These are phyloP conservation scores for Myxozyma vanderwaltii DNA, from an alignment of 805 yeast genomes.

Conservation along the genomic window DNA sequence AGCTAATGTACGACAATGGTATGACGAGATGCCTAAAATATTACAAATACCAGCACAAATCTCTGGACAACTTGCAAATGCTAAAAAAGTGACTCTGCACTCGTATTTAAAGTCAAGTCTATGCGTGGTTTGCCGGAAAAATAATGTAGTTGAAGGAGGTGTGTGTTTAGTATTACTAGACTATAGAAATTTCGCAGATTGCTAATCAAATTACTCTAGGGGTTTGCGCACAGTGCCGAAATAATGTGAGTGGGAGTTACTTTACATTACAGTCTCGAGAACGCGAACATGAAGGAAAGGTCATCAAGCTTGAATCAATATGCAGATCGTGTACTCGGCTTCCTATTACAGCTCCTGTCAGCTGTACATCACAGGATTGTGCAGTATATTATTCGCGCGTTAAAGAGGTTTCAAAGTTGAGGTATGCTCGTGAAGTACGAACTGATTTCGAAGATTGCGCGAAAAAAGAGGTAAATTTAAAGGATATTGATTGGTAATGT, in stretches of 20 bases:
- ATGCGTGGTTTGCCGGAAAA: slow-evolving; percentile 23
- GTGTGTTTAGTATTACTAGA: slow-evolving; percentile 7
- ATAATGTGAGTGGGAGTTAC: slow-evolving; percentile 15
- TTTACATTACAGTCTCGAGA: slow-evolving; percentile 26
- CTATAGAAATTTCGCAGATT: background rate
- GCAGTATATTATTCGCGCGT: slow-evolving; percentile 58
- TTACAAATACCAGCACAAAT: slow-evolving; percentile 24
- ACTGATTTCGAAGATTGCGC: background rate
- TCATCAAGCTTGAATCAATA: slow-evolving; percentile 34
- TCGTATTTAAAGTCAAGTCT: slow-evolving; percentile 25
- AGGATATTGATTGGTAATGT: background rate
- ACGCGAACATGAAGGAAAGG: slow-evolving; percentile 26
- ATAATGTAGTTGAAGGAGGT: slow-evolving; percentile 14
- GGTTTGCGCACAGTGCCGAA: slow-evolving; percentile 30
- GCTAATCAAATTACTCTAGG: slow-evolving; percentile 5
- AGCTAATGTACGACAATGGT: slow-evolving; percentile 78
- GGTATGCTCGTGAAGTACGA: slow-evolving; percentile 1
- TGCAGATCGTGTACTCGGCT: slow-evolving; percentile 42
- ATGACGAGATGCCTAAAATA: slow-evolving; percentile 60
- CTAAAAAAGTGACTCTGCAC: slow-evolving; percentile 18
- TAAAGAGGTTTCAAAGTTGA: slow-evolving; percentile 41
- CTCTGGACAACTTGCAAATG: background rate
- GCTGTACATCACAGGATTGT: slow-evolving; percentile 68
- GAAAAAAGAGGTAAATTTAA: background rate
- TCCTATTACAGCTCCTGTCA: slow-evolving; percentile 40